phyloP scores from a whole-genome alignment of 306 rosid genomes.

The Sesbania bispinosa region DNA sequence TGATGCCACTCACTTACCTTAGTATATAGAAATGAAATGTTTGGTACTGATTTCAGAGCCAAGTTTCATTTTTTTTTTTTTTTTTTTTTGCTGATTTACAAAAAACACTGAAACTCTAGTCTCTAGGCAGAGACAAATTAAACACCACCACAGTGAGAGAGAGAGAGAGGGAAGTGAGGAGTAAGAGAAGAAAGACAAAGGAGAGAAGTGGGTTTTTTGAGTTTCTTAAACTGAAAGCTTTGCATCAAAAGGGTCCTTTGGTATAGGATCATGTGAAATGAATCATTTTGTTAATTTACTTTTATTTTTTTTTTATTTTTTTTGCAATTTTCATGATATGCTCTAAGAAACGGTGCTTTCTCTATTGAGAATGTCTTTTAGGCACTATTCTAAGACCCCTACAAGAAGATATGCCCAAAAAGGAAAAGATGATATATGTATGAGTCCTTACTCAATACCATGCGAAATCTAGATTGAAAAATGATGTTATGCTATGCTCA shows the following conservation, averaged over 20 bases:
- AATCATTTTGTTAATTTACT: slow-evolving; percentile 19
- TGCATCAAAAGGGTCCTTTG: slow-evolving; percentile 4
- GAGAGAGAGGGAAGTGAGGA: not conserved
- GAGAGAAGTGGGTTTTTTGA: not conserved
- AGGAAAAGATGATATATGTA: not conserved
- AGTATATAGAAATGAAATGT: slow-evolving; percentile 35
- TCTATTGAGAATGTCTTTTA: slow-evolving; percentile 15
- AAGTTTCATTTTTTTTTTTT: slow-evolving; percentile 22
- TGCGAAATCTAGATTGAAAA: not conserved
- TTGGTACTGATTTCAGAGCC: slow-evolving; percentile 53
- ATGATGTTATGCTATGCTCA: slow-evolving; percentile 2
- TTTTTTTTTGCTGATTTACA: slow-evolving; percentile 24
- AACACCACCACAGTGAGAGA: slow-evolving; percentile 2
- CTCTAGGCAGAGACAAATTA: slow-evolving; percentile 21
- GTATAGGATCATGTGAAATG: slow-evolving; percentile 29
- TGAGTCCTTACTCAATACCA: slow-evolving; percentile 13
- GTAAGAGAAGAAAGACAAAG: not conserved
- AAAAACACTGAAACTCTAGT: slow-evolving; percentile 18
- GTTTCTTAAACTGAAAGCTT: slow-evolving; percentile 40
- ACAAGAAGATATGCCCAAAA: slow-evolving; percentile 24
- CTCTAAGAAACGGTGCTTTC: not conserved
- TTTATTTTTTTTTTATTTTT: no score
- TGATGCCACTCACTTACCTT: slow-evolving; percentile 38
- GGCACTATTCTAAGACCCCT: not conserved
- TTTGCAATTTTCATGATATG: no score